Evolutionary conservation across 1,139 yeast genomes (phyloP), one percentile per base, ranked within the genome.

Genomic region (Neolecta irregularis): DNA sequence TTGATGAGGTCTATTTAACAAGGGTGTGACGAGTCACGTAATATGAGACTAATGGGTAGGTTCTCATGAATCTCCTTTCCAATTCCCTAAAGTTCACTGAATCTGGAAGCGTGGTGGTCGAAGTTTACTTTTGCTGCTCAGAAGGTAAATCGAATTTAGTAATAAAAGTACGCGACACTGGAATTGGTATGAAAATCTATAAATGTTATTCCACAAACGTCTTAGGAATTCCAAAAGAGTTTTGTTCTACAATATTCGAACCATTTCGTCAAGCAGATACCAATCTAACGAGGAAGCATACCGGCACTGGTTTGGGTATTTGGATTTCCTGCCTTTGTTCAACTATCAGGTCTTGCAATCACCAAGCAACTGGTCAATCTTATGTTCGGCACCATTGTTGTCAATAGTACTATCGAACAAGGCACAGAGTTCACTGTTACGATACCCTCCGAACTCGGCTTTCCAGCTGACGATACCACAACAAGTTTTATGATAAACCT

Each of bases 181-280:
- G 7, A 8, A 6, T 7, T n/a, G n/a, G n/a, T n/a, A n/a, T n/a
- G n/a, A n/a, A n/a, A n/a, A n/a, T n/a, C n/a, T n/a, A n/a, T n/a
- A n/a, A n/a, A n/a, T n/a, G n/a, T n/a, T n/a, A 15, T 33, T 30
- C 83, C 44, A 45, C 42, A 26, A 79, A 92, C 1, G 93, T 93
- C 53, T 78, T 79, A 46, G 93, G 93, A 48, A 80, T 80, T 43
- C 80, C 74, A 52, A 74, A 70, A 51, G 92, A 79, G 50, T 79
- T 78, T 51, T 62, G 79, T 32, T 92, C 81, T 32, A 65, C 79
- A 29, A 79, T 79, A 50, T 79, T 79, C 49, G 93, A 80, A 50
- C 80, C 88, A 4, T 79, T 79, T 61, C 75, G 93, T 49, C 93
- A 79, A 56, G 93, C 92, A 3, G 93, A 79, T 59, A 93, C 93